Evolutionary conservation across 257 asterid species (phyloP).

Genomic region (Euphrasia confusa): DNA sequence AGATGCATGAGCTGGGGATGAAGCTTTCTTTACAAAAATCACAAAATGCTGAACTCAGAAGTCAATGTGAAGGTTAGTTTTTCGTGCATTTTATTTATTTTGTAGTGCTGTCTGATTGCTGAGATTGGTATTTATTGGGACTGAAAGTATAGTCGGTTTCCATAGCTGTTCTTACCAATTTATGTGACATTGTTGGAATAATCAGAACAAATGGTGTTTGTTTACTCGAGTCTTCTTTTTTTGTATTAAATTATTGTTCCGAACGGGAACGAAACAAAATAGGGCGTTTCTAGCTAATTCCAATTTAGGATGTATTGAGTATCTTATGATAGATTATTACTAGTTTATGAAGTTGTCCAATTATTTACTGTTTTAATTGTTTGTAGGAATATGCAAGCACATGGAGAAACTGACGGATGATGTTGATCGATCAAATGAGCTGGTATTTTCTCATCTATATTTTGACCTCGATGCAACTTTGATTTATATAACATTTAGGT

Average conservation of each 20-base stretch:
- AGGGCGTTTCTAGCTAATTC: too few relatives aligned
- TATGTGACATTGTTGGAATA: not conserved
- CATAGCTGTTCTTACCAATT: not conserved
- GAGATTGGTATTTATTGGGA: not conserved
- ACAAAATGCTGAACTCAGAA: slow-evolving; percentile 72
- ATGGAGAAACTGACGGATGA: slow-evolving; percentile 68
- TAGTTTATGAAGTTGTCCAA: not conserved
- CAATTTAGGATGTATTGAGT: not conserved
- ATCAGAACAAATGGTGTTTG: not conserved
- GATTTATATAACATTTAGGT: not conserved
- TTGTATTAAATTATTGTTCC: not conserved
- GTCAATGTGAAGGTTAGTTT: slow-evolving; percentile 72
- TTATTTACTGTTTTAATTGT: slow-evolving; percentile 15
- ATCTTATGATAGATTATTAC: not conserved
- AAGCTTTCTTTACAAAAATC: slow-evolving; percentile 77
- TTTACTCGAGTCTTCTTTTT: not conserved
- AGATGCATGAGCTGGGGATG: slow-evolving; percentile 89
- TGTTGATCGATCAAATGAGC: slow-evolving; percentile 84
- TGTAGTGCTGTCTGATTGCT: not conserved
- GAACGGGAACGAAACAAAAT: too few relatives aligned
- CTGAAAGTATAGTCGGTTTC: not conserved
- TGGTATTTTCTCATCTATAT: slow-evolving; percentile 38
- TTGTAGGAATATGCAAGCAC: slow-evolving; percentile 73
- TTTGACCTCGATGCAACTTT: not conserved
- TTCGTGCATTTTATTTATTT: not conserved